Percentiles rank a stretch among this genome's conserved stretches.
phyloP scores from a whole-genome alignment of 2,329 filamentous ascomycete genomes.

The Sclerotinia minor region DNA sequence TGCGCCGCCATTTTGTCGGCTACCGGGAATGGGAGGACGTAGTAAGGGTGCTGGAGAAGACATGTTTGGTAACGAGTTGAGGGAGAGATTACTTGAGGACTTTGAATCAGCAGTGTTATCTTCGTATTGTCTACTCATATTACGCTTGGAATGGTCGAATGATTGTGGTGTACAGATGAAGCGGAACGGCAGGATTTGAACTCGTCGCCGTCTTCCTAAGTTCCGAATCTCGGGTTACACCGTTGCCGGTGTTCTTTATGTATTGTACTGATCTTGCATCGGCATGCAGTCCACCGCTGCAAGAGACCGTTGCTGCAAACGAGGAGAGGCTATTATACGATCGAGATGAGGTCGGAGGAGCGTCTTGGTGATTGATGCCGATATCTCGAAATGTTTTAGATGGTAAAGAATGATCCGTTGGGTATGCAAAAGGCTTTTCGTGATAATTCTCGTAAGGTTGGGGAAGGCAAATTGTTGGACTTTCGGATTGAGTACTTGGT shows the following conservation, averaged over 20 bases:
- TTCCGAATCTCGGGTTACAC: conserved; percentile 30
- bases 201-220: conserved; percentile 10
- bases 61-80: conserved; percentile 38
- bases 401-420: neutral
- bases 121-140: conserved; percentile 20
- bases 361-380: conserved; percentile 4
- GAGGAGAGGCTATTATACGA: conserved; percentile 22
- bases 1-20: conserved; percentile 36
- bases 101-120: conserved; percentile 33
- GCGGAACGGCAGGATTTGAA: conserved; percentile 24
- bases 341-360: conserved; percentile 15
- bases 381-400: conserved; percentile 9
- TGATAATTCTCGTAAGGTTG: conserved; percentile 6
- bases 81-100: conserved; percentile 31
- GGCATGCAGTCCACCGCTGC: conserved; percentile 32
- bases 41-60: conserved; percentile 42
- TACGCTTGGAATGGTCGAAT: conserved; percentile 6
- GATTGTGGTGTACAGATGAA: conserved; percentile 30
- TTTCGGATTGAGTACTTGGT: neutral
- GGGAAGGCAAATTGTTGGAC: neutral
- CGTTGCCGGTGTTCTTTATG: conserved; percentile 31
- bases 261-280: conserved; percentile 36
- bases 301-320: conserved; percentile 30
- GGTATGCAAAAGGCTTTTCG: neutral
- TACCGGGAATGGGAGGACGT: conserved; percentile 43